Evolutionary conservation across 2,329 filamentous ascomycete genomes (phyloP).

Genomic region (Calonectria fujianensis): DNA sequence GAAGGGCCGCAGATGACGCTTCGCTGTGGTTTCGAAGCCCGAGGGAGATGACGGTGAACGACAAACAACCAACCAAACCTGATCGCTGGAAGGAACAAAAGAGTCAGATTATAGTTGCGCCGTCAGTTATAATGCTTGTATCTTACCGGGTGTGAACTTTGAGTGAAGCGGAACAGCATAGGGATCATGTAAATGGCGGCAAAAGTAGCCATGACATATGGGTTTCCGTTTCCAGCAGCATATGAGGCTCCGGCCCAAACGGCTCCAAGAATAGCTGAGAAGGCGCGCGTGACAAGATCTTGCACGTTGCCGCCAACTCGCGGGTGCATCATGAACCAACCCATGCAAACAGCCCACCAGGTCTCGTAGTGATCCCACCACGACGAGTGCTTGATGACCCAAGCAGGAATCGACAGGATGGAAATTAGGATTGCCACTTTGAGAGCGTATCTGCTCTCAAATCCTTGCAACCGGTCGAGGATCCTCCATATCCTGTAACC

Average conservation of each 20-base stretch:
- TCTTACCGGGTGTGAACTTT: slow-evolving; percentile 71
- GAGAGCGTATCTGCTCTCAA: slow-evolving; percentile 74
- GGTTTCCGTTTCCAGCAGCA: slow-evolving; percentile 70
- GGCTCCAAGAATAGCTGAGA: slow-evolving; percentile 71
- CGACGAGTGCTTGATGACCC: slow-evolving; percentile 63
- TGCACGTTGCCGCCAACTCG: slow-evolving; percentile 75
- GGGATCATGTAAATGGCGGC: slow-evolving; percentile 75
- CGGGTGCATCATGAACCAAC: slow-evolving; percentile 71
- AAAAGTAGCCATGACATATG: slow-evolving; percentile 73
- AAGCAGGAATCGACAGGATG: slow-evolving; percentile 72
- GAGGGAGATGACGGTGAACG: slow-evolving; percentile 73
- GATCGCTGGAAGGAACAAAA: slow-evolving; percentile 64
- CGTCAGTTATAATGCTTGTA: not conserved
- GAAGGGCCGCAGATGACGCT: slow-evolving; percentile 59
- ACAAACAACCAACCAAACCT: slow-evolving; percentile 74
- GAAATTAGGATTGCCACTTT: slow-evolving; percentile 73
- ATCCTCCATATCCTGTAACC: slow-evolving; percentile 70
- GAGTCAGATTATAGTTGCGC: slow-evolving; percentile 38
- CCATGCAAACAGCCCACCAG: slow-evolving; percentile 76
- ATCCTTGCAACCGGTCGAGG: slow-evolving; percentile 73
- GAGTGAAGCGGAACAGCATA: slow-evolving; percentile 74
- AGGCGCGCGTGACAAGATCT: slow-evolving; percentile 71
- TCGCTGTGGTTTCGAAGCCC: slow-evolving; percentile 59
- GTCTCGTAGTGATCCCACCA: slow-evolving; percentile 75
- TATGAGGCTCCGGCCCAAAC: slow-evolving; percentile 73